Conservation (phyloP, 805 yeast species). For the Saccharomycopsis malanga region DNA sequence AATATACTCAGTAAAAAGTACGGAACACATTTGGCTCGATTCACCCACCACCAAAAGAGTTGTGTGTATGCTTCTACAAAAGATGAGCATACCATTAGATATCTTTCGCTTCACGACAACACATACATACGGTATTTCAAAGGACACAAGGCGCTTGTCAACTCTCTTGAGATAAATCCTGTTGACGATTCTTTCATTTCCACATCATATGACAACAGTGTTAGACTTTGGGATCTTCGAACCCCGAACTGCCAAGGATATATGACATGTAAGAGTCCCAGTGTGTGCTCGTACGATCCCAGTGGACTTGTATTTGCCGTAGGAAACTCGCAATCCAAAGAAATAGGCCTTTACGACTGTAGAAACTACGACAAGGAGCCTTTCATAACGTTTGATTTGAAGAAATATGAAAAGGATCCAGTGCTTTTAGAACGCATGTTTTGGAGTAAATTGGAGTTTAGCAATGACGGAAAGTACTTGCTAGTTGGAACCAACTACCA, state of each 20-base stretch:
- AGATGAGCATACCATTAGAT: slow-evolving; percentile 68
- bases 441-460: slow-evolving; percentile 69
- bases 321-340: slow-evolving; percentile 38
- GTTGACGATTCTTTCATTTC: slow-evolving; percentile 56
- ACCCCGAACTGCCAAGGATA: slow-evolving; percentile 59
- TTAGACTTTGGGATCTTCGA: slow-evolving; percentile 82
- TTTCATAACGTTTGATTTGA: slow-evolving; percentile 38
- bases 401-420: slow-evolving; percentile 22
- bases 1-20: slow-evolving; percentile 81
- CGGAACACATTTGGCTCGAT: slow-evolving; percentile 82
- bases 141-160: slow-evolving; percentile 79
- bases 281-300: slow-evolving; percentile 70
- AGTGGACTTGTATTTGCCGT: slow-evolving; percentile 76
- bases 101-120: slow-evolving; percentile 69
- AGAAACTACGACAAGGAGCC: slow-evolving; percentile 52
- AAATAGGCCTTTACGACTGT: slow-evolving; percentile 54
- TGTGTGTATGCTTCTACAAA: slow-evolving; percentile 82
- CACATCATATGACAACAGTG: slow-evolving; percentile 69
- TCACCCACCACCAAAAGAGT: slow-evolving; percentile 65
- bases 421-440: slow-evolving; percentile 18
- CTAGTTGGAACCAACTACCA: slow-evolving; percentile 41
- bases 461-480: slow-evolving; percentile 65
- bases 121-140: slow-evolving; percentile 76
- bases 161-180: slow-evolving; percentile 67
- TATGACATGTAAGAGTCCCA: slow-evolving; percentile 47